A percentile compares a stretch with the other conserved stretches of the same genome.
These are phyloP conservation scores for Penicillium expansum DNA, from an alignment of 2,329 filamentous ascomycete genomes.

Conservation along the genomic window DNA sequence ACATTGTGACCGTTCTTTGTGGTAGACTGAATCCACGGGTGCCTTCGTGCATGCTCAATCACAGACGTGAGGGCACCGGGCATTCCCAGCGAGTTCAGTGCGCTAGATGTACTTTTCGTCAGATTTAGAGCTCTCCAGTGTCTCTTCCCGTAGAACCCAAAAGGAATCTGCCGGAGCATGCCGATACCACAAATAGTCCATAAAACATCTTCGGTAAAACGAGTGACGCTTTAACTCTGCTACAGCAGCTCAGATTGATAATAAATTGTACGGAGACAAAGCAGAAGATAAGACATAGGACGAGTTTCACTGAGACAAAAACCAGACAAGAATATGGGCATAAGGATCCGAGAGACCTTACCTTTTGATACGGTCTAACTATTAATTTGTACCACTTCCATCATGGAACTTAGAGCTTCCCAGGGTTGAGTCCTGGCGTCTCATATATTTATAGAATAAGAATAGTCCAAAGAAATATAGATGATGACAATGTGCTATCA, in stretches of 20 bases:
- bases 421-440: not conserved
- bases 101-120: not conserved
- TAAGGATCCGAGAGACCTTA: not conserved
- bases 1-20: not conserved
- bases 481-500: no score
- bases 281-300: not conserved
- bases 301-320: not conserved
- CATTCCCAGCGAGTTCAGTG: not conserved
- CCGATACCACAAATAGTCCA: not conserved
- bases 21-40: not conserved
- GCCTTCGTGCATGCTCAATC: not conserved
- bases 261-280: not conserved
- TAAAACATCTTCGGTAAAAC: not conserved
- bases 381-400: not conserved
- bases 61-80: not conserved
- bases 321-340: not conserved
- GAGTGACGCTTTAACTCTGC: not conserved
- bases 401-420: not conserved
- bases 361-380: not conserved
- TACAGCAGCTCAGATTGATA: not conserved
- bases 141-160: not conserved
- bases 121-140: not conserved
- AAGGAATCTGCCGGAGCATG: not conserved
- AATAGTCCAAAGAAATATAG: not conserved
- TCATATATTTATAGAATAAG: not conserved